phyloP scores from a whole-genome alignment of 768 basidiomycete genomes.

The Xanthoconium stramineum region DNA sequence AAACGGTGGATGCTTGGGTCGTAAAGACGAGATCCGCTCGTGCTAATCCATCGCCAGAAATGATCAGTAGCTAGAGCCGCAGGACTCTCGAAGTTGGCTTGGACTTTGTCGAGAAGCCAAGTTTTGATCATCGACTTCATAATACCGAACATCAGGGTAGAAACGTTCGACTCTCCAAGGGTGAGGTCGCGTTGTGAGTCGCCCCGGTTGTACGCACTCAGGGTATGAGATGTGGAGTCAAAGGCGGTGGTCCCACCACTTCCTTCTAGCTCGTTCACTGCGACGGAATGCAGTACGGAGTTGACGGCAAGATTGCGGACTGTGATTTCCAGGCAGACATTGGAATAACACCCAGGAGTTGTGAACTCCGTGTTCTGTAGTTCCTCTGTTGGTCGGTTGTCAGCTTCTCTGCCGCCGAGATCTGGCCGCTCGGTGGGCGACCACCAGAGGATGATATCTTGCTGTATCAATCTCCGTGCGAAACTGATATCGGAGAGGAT shows the following conservation, averaged over 20 bases:
- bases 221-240: constrained; percentile 85
- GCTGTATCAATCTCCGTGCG: constrained; percentile 78
- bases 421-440: constrained; percentile 86
- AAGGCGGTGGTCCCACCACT: constrained; percentile 92
- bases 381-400: constrained; percentile 73
- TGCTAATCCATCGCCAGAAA: constrained; percentile 97
- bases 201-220: constrained; percentile 81
- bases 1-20: constrained; percentile 93
- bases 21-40: constrained; percentile 79
- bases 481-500: constrained; percentile 87
- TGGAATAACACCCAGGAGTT: constrained; percentile 83
- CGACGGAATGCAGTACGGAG: constrained; percentile 87
- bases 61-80: constrained; percentile 79
- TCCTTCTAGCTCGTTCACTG: constrained; percentile 97
- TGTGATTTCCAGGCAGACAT: constrained; percentile 87
- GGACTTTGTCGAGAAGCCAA: constrained; percentile 88
- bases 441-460: constrained; percentile 98
- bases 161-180: constrained; percentile 86
- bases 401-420: constrained; percentile 89
- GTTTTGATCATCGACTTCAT: constrained; percentile 84
- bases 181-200: constrained; percentile 63
- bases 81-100: constrained; percentile 59
- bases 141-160: constrained; percentile 80
- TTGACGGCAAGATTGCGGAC: constrained; percentile 93
- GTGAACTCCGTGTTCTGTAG: constrained; percentile 82